These are phyloP conservation scores for Lagenidium sp. DNA, from an alignment of 352 stramenopile species.

Conservation along the genomic window DNA sequence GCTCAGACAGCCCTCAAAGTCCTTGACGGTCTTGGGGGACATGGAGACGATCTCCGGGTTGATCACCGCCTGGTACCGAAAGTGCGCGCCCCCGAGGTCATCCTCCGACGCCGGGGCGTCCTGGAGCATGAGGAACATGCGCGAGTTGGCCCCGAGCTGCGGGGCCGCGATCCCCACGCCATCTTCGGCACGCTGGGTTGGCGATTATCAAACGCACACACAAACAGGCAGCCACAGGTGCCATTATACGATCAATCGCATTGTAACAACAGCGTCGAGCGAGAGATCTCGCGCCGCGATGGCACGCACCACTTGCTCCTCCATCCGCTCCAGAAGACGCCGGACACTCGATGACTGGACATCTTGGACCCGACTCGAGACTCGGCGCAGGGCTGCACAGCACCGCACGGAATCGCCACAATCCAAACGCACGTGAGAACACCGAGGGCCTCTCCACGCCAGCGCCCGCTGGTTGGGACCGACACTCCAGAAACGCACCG, in stretches of 20 bases:
- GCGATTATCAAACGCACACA: neutral
- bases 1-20: constrained; percentile 83
- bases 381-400: constrained; percentile 41
- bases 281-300: neutral
- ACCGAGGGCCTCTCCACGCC: neutral
- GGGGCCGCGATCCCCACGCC: constrained; percentile 71
- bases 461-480: neutral
- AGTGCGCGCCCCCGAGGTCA: constrained; percentile 24
- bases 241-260: neutral
- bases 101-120: constrained; percentile 44
- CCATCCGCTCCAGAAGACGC: constrained; percentile 45
- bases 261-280: neutral
- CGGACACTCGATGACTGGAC: constrained; percentile 34
- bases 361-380: constrained; percentile 63
- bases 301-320: constrained; percentile 48
- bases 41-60: constrained; percentile 62
- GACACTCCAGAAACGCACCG: constrained; percentile 27
- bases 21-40: constrained; percentile 41
- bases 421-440: neutral
- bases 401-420: constrained; percentile 1
- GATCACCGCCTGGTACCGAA: constrained; percentile 70
- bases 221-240: neutral
- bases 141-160: constrained; percentile 65
- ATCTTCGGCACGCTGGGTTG: constrained; percentile 38
- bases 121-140: constrained; percentile 81